phyloP scores from a whole-genome alignment of 139 green algal genomes.

The Chlamydomonas sp. region DNA sequence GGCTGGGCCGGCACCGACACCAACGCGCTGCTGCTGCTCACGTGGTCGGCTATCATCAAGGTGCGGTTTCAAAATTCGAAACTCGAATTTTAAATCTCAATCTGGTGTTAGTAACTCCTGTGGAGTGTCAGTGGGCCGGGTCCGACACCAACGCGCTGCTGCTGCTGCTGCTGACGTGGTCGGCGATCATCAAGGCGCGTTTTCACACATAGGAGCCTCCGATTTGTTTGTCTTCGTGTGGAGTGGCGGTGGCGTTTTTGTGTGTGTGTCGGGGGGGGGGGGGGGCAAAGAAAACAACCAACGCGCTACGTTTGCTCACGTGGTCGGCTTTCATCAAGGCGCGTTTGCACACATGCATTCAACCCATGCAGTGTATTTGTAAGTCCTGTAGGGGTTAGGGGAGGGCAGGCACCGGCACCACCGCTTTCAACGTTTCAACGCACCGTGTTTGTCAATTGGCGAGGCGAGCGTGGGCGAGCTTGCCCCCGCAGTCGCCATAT shows the following conservation, averaged over 20 bases:
- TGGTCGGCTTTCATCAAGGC: too few species aligned
- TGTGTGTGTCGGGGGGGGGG: neutral
- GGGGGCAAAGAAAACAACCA: too few species aligned
- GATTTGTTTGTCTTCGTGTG: neutral
- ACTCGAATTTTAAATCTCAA: neutral
- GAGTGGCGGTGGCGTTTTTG: neutral
- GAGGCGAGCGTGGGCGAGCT: too few species aligned
- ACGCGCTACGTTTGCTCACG: too few species aligned
- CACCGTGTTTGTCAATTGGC: too few species aligned
- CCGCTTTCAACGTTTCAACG: too few species aligned
- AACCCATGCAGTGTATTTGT: neutral
- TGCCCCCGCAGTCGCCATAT: too few species aligned
- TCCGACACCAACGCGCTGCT: slow-evolving; percentile 16
- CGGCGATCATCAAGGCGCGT: neutral
- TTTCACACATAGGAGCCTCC: neutral
- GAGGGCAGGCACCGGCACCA: too few species aligned
- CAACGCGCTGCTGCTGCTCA: slow-evolving; percentile 25
- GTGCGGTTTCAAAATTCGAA: neutral
- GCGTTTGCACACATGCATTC: neutral
- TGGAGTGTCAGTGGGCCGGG: slow-evolving; percentile 14
- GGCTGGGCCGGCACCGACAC: slow-evolving; percentile 13
- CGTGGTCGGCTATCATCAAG: slow-evolving; percentile 22
- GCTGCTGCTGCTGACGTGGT: slow-evolving; percentile 24
- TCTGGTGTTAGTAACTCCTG: neutral
- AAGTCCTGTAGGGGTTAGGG: neutral